Base-by-base conservation (phyloP, 2,329 filamentous ascomycete species). In the Colletotrichum sp. region DNA sequence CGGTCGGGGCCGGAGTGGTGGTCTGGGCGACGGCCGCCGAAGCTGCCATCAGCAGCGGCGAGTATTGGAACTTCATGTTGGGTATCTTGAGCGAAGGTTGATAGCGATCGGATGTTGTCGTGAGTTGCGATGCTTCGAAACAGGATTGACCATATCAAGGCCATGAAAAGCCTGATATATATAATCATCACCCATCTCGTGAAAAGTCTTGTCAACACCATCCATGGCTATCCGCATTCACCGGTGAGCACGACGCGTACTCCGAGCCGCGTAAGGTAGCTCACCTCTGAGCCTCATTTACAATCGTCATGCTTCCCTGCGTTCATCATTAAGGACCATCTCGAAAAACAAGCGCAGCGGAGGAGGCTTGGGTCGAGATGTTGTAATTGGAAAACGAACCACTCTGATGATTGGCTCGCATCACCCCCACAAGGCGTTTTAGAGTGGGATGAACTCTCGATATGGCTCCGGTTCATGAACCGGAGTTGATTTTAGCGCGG, bases 401-500 rank as follows among this genome's bases (percentile, higher is more conserved):
- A n/a, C 27, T 32, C 10, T 22, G 0, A 13, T 18, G 6, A 70
- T 70, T 70, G 66, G 66, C 56, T 70, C 66, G 66, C 55, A 70
- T 48, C 3, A 43, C 27, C 66, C 66, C 66, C 56, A 70, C 55
- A 43, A 48, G 36, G 56, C 55, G 10, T 25, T 32, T 32, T 70
- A 25, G 55, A 30, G 27, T 62, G 25, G 56, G 55, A 70, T 62
- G 66, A 70, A 62, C 66, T 61, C 30, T 48, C 43, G 39, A 58
- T 61, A 39, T 60, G 66, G 56, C 55, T 62, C 34, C 28, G 15
- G 66, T 70, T 70, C 66, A 62, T 62, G 66, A 70, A 70, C 25
- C 56, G 66, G 13, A 12, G 27, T 28, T 25, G 48, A 55, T 22
- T 69, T 32, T 67, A 67, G 65, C 48, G 30, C 65, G 10, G 65